Percentiles rank a stretch among this genome's conserved stretches.
Evolutionary conservation across 108 stramenopile species (phyloP).

Genomic region (Nannochloropsis granulata): DNA sequence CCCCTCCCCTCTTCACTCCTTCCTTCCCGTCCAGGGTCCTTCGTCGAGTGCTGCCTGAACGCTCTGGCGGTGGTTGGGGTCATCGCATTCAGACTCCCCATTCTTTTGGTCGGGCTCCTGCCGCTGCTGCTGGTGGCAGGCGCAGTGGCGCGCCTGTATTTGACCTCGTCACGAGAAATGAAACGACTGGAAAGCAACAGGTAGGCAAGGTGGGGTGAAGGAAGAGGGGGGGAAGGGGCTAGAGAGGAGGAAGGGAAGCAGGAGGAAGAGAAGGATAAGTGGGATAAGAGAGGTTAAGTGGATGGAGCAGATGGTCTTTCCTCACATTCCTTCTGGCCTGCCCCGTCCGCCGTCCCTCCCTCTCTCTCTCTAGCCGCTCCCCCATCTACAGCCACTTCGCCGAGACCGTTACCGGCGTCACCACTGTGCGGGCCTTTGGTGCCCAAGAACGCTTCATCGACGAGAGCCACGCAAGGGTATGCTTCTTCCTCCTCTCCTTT

Average conservation of each 20-base stretch:
- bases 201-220: background rate
- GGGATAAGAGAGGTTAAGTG: background rate
- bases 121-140: background rate
- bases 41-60: background rate
- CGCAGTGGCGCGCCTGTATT: background rate
- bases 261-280: background rate
- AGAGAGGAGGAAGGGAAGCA: background rate
- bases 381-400: constrained; percentile 82
- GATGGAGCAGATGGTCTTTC: background rate
- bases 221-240: background rate
- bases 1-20: background rate
- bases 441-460: constrained; percentile 36
- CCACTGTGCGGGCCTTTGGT: constrained; percentile 74
- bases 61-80: background rate
- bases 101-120: background rate
- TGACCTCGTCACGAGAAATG: background rate
- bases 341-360: background rate
- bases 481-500: constrained; percentile 37
- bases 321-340: background rate
- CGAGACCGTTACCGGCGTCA: constrained; percentile 74
- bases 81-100: background rate
- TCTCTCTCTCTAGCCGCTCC: constrained; percentile 34
- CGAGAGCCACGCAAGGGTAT: constrained; percentile 47
- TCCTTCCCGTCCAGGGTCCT: background rate
- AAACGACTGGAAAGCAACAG: background rate